Percentiles rank a stretch among this genome's conserved stretches.
Evolutionary conservation across 805 yeast genomes (phyloP).

Genomic region (Myxozyma neglecta): DNA sequence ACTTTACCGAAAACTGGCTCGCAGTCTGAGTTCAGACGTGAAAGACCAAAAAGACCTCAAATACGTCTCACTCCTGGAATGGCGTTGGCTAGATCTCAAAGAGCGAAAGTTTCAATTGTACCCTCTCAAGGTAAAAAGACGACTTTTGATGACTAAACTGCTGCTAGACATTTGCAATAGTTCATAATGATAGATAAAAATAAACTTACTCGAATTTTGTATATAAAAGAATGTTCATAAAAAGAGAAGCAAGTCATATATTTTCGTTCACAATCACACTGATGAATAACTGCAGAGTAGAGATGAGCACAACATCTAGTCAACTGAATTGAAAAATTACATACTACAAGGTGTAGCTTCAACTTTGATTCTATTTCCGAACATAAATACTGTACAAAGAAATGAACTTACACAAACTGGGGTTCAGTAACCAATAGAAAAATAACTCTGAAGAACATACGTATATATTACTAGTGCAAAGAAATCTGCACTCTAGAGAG

Average conservation of each 20-base stretch:
- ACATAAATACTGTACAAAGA: neutral
- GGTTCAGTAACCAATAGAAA: neutral
- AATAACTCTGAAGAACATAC: neutral
- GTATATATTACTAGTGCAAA: neutral
- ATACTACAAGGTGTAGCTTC: no score
- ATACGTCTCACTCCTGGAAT: constrained; percentile 58
- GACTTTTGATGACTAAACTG: constrained; percentile 47
- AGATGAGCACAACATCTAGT: no score
- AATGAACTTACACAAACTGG: neutral
- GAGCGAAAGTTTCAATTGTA: constrained; percentile 87
- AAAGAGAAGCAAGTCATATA: no score
- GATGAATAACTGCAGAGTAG: no score
- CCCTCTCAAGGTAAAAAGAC: constrained; percentile 86
- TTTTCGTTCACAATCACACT: no score
- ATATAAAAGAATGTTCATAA: neutral
- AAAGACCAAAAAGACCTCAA: neutral
- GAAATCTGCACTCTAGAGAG: neutral
- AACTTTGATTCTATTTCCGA: no score
- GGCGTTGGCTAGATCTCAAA: constrained; percentile 83
- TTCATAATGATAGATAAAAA: neutral
- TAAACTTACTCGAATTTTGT: neutral
- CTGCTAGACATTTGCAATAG: neutral
- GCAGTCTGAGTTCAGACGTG: neutral
- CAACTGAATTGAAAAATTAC: no score
- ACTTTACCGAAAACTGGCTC: neutral